These are phyloP conservation scores for Kalaharituber pfeilii DNA, from an alignment of 2,329 filamentous ascomycete species.

Conservation along the genomic window DNA sequence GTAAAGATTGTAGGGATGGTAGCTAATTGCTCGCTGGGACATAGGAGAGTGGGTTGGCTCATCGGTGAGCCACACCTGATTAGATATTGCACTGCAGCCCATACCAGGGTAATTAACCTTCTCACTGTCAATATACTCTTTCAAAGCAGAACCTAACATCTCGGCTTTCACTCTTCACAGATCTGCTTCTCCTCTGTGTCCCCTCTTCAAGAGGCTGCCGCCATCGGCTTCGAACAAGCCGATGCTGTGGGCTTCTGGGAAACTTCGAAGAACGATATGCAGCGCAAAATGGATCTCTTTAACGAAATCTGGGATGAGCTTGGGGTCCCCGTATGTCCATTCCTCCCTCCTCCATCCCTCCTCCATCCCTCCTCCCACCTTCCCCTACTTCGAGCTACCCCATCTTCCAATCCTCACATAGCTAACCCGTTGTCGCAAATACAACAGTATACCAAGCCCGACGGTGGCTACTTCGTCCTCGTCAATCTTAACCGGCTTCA, in stretches of 20 bases:
- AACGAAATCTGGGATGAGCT: conserved; percentile 66
- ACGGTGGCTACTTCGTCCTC: conserved; percentile 94
- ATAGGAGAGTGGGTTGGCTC: conserved; percentile 48
- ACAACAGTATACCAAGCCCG: conserved; percentile 60
- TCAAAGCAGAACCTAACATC: background rate
- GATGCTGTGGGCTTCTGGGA: conserved; percentile 79
- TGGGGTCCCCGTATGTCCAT: conserved; percentile 39
- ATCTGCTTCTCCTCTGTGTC: conserved; percentile 94
- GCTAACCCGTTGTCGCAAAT: background rate
- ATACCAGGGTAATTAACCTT: conserved; percentile 44
- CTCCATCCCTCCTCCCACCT: too few species aligned
- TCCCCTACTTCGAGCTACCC: background rate
- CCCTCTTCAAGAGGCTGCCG: conserved; percentile 82
- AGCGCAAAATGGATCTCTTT: conserved; percentile 70
- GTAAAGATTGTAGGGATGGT: background rate
- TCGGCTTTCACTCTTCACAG: background rate
- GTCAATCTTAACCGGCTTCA: conserved; percentile 83
- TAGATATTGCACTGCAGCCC: conserved; percentile 77
- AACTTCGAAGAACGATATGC: conserved; percentile 67
- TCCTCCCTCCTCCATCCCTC: too few species aligned
- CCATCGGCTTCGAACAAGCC: conserved; percentile 84
- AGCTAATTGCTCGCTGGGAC: background rate
- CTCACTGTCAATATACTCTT: background rate
- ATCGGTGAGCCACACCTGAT: conserved; percentile 79
- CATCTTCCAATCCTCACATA: background rate